Conservation (phyloP, 257 asterid species). For the Pogostemon cablin region DNA sequence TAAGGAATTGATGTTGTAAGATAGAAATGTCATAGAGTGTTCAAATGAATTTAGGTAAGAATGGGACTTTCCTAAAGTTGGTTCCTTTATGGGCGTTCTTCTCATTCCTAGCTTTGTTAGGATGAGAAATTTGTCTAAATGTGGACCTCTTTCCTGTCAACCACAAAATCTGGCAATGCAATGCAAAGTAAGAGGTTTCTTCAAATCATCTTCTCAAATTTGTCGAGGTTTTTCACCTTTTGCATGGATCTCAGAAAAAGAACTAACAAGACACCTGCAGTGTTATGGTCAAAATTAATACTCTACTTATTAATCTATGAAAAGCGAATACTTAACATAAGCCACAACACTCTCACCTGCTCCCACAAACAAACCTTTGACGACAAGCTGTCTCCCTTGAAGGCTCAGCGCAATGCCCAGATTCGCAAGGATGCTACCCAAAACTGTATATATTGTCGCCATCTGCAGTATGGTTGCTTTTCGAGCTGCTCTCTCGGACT, state of each 20-base stretch:
- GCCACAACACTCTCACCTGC: slow-evolving; percentile 53
- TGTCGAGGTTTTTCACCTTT: slow-evolving; percentile 71
- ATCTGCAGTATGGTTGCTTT: slow-evolving; percentile 80
- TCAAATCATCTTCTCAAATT: slow-evolving; percentile 81
- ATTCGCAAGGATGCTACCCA: slow-evolving; percentile 71
- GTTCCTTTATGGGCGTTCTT: no score
- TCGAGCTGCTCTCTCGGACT: slow-evolving; percentile 93
- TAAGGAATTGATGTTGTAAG: no score
- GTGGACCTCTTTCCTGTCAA: neutral
- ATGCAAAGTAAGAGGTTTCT: no score
- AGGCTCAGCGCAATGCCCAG: slow-evolving; percentile 56
- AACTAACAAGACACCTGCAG: slow-evolving; percentile 62
- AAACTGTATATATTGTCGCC: slow-evolving; percentile 82
- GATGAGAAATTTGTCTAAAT: no score
- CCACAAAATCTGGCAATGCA: neutral
- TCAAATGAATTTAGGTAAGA: no score
- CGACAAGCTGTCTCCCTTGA: slow-evolving; percentile 61
- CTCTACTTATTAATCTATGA: no score
- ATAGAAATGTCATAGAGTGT: no score
- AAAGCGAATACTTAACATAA: neutral
- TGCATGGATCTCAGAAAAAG: slow-evolving; percentile 73
- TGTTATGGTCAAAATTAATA: neutral
- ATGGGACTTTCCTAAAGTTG: no score
- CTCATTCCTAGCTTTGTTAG: no score
- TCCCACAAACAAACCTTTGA: slow-evolving; percentile 62